Base-by-base conservation (phyloP, 2,329 filamentous ascomycete species). In the Ceratocystis colombiana region DNA sequence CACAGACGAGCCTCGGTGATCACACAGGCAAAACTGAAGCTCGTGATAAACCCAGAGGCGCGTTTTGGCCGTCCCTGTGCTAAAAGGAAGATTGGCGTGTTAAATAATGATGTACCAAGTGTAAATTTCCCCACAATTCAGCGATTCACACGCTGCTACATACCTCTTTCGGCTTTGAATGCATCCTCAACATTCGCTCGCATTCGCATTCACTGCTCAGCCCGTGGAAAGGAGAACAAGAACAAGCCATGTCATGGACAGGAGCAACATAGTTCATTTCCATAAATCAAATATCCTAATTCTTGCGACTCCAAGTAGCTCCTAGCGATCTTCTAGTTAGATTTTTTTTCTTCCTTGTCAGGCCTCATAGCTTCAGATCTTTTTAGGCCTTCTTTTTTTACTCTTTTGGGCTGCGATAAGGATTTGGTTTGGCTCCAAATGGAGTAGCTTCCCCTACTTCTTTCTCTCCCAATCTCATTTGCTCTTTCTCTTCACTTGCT, bases 341-440 rank as follows among this genome's bases (percentile, higher is more conserved):
- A 41, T 37, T 37, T 37, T 37, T 37, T 41, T 4, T 10, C 8
- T 12, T 41, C 37, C 37, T 41, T 12, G 8, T 12, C 37, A 41
- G 12, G 10, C 37, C 37, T 41, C 12, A 8, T 10, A 53, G 20
- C 48, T 28, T 8, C 22, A 37, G 0, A 2, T 5, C 37, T 12
- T 41, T 33, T 41, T 22, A 7, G 55, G 55, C 28, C 15, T 25
- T 15, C 5, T 25, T 8, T 20, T 20, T 20, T 37, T 22, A 6
- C 48, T 25, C 48, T 53, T 53, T 59, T 59, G 7, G 55, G 55
- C 55, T 59, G 55, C 28, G 28, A 59, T 25, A 59, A n/a, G 55
- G 10, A 12, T 41, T 15, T 15, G 3, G 37, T n/a, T 33, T 59
- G 72, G 55, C 17, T 59, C 55, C 25, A 73, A 68, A 74, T 75